These are phyloP conservation scores for Claviceps monticola DNA, from an alignment of 2,329 filamentous ascomycete genomes.

Conservation along the genomic window DNA sequence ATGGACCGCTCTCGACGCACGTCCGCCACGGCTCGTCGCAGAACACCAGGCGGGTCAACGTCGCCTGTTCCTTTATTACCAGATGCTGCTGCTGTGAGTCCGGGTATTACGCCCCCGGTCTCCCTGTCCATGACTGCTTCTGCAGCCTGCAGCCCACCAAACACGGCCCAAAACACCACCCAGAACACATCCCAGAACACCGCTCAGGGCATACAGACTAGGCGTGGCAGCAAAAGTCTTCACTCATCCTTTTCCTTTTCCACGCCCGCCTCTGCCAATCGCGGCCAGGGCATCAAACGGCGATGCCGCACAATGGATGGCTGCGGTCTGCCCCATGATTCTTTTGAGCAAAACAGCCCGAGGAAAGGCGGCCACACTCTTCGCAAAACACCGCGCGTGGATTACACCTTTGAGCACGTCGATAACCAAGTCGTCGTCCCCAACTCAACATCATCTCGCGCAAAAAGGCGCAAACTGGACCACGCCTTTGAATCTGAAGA, in stretches of 20 bases:
- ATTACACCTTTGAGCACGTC: slow-evolving; percentile 41
- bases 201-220: slow-evolving; percentile 1
- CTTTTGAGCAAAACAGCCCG: slow-evolving; percentile 35
- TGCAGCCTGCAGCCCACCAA: slow-evolving; percentile 15
- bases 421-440: slow-evolving; percentile 30
- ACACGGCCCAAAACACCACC: slow-evolving; percentile 13
- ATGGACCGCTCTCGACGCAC: slow-evolving; percentile 26
- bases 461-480: slow-evolving; percentile 24
- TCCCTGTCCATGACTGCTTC: slow-evolving; percentile 12
- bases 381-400: slow-evolving; percentile 40
- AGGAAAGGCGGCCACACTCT: slow-evolving; percentile 46
- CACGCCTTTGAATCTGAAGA: slow-evolving; percentile 22
- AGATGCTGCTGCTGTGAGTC: slow-evolving; percentile 13
- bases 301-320: slow-evolving; percentile 31
- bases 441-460: slow-evolving; percentile 21
- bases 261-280: slow-evolving; percentile 14
- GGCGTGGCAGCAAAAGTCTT: slow-evolving; percentile 21
- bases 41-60: slow-evolving; percentile 16
- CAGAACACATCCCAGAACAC: not conserved
- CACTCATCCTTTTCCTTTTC: slow-evolving; percentile 25
- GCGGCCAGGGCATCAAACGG: slow-evolving; percentile 23
- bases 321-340: slow-evolving; percentile 19
- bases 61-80: slow-evolving; percentile 19
- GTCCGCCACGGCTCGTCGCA: slow-evolving; percentile 18
- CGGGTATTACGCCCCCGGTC: not conserved